Evolutionary conservation across 83 land plant genomes (phyloP).

Genomic region (Thuja plicata): DNA sequence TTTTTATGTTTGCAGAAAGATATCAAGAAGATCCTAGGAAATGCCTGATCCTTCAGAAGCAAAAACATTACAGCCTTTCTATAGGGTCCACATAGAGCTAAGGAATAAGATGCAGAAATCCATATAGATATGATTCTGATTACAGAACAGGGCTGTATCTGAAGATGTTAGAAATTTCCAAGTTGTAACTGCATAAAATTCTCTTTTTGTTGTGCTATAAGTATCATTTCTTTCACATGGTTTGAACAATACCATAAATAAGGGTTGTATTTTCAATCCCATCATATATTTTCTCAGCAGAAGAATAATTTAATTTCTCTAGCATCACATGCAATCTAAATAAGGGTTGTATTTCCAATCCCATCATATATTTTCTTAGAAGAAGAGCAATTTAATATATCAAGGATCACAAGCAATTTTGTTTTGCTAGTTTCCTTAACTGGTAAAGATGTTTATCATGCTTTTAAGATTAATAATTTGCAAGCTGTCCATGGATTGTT

Average conservation of each 20-base stretch:
- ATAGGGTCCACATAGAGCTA: not conserved
- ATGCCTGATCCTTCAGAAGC: not conserved
- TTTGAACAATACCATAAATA: not conserved
- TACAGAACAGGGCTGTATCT: not conserved
- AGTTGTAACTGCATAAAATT: too few species aligned
- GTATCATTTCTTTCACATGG: not conserved
- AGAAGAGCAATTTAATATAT: not conserved
- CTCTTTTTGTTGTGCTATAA: not conserved
- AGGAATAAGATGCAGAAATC: not conserved
- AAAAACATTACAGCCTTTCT: not conserved
- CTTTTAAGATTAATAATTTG: not conserved
- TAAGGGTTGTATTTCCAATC: not conserved
- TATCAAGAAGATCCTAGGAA: constrained; percentile 52
- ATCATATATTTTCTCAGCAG: not conserved
- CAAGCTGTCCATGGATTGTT: not conserved
- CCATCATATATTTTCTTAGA: not conserved
- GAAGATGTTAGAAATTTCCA: too few species aligned
- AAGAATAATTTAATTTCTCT: not conserved
- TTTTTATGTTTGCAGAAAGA: constrained; percentile 42
- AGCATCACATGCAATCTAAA: not conserved
- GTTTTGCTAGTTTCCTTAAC: not conserved
- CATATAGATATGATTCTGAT: not conserved
- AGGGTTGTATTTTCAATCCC: not conserved
- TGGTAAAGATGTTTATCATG: not conserved
- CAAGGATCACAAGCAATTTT: not conserved